Base-by-base conservation (phyloP, 257 asterid species). In the Nicotiana tomentosiformis region DNA sequence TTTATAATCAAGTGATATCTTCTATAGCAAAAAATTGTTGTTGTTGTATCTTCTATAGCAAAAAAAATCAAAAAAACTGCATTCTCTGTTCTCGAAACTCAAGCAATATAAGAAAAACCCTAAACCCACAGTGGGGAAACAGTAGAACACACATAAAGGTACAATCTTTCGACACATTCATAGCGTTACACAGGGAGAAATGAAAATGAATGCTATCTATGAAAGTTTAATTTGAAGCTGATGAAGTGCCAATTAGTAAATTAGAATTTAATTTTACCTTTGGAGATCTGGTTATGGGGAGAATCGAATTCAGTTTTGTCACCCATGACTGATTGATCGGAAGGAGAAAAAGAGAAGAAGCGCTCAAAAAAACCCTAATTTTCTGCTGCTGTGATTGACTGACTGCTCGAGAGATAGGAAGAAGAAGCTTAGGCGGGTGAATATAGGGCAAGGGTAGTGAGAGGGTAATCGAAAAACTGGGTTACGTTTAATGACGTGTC, bases 271-370 rank as follows among this genome's bases (percentile, higher is more conserved):
- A 43, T 12, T 10, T n/a, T 61, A 88, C 94, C 94, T 89, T 87
- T 82, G 65, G 92, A 82, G 93, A 88, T 89, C 94, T 87, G 93
- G 78, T 57, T 79, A 66, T 86, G 88, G 86, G 86, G 94, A 69
- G 92, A 90, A 84, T 89, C 91, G 70, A 89, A 76, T 51, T 82
- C 87, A 35, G 86, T 80, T 80, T 89, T 90, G 80, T 90, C 92
- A 77, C 93, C 97, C 97, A 93, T 93, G 82, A 92, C 78, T 87
- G 90, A 86, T 85, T 84, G 80, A 76, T 76, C 64, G 64, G 64
- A 76, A 76, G 80, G 79, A 83, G 87, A 61, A 65, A 56, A n/a
- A 6, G 61, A 61, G 39, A 68, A 43, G 82, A 58, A 64, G 82
- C 51, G 83, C 66, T 80, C 77, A 68, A 60, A 72, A 82, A 87